Base-by-base conservation (phyloP, 768 basidiomycete species). In the Amanita pseudoporphyria region DNA sequence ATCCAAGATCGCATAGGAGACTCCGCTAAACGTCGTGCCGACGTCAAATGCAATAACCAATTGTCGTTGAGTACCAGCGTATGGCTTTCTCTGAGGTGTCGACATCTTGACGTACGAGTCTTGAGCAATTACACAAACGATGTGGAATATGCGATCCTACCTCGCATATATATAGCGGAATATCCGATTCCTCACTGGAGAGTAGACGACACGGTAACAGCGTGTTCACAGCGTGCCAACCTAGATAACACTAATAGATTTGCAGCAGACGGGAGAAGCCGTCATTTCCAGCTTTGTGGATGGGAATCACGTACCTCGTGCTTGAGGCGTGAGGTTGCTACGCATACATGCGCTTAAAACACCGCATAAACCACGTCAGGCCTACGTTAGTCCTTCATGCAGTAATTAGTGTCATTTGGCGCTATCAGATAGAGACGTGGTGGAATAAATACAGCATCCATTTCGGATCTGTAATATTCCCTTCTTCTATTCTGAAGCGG, bases 1-100 rank as follows among this genome's bases (percentile, higher is more conserved):
- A 39, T 67, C 64, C n/a, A 74, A 57, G 36, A 73, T 65, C 41
- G 63, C 60, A 47, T 41, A 40, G 3, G n/a, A 50, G 7, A 76
- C 63, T 4, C 73, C 73, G 30, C 74, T 76, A 40, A 61, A 75
- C 1, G 73, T 78, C 1, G 72, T 78, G 4, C 77, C 77, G 2
- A 78, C 59, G 47, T 78, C 77, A 33, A 78, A 73, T 0, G 73
- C 73, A 14, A 78, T 52, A 3, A 77, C 71, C 4, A 78, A 60
- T 52, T 68, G 69, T 31, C 69, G 66, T 24, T 56, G 48, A 9
- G 62, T 19, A 16, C 76, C 77, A 26, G 54, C 56, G 61, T 73
- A 73, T 2, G 67, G 65, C 30, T 61, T 55, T 56, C 71, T 33
- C 33, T 47, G 46, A 45, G 10, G 58, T 39, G 52, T 31, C n/a